Evolutionary conservation across 2,329 filamentous ascomycete species (phyloP).

Genomic region (Aspergillus sp.): DNA sequence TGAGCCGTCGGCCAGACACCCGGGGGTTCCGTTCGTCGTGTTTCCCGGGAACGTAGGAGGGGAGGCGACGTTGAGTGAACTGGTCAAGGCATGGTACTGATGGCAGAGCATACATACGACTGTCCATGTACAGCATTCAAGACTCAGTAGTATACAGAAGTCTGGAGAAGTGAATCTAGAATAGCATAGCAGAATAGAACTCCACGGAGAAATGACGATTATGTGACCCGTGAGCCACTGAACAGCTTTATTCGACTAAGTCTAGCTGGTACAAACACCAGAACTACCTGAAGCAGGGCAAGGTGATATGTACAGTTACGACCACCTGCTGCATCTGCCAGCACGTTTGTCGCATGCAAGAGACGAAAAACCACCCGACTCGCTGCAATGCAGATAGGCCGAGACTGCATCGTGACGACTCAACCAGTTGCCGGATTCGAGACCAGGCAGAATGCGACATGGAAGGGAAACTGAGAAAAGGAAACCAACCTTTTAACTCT

Average conservation of each 20-base stretch:
- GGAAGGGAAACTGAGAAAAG: constrained; percentile 10
- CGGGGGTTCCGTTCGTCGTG: constrained; percentile 47
- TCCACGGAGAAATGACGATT: constrained; percentile 1
- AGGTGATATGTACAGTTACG: constrained; percentile 14
- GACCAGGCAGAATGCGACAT: constrained; percentile 1
- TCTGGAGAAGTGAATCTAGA: background rate
- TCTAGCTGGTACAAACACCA: constrained; percentile 13
- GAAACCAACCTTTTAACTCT: constrained; percentile 28
- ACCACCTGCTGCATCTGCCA: constrained; percentile 4
- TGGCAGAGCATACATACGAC: background rate
- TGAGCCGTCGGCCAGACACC: constrained; percentile 43
- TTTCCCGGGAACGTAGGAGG: constrained; percentile 51
- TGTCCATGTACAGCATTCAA: too few relatives aligned
- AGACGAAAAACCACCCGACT: constrained; percentile 2
- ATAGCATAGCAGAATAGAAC: too few relatives aligned
- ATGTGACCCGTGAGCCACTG: constrained; percentile 15
- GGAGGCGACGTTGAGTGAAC: constrained; percentile 38
- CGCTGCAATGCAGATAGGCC: too few relatives aligned
- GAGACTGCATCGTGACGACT: background rate
- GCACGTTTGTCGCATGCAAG: constrained; percentile 4
- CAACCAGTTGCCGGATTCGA: background rate
- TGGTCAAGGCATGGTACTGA: constrained; percentile 35
- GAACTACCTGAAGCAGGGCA: constrained; percentile 8
- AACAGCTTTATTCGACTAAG: constrained; percentile 15
- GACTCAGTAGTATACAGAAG: too few relatives aligned